Evolutionary conservation across 1,284 basidiomycete genomes (phyloP), one percentile per base, ranked within the genome.

Genomic region (Grifola frondosa): DNA sequence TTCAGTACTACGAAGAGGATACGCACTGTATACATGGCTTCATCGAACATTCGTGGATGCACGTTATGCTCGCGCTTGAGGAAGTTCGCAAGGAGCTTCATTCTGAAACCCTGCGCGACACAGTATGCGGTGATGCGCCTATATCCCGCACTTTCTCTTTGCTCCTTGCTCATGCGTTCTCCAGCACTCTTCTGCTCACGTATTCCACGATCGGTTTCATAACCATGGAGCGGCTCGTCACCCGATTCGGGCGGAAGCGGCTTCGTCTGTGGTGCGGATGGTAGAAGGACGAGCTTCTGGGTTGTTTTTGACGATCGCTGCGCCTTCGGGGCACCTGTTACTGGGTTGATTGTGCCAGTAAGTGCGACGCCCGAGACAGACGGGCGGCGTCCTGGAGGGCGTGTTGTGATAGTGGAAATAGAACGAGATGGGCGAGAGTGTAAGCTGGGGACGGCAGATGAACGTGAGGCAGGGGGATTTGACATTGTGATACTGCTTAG

Each of bases 31-130:
- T 95, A 97, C 50, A 93, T 70, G 3, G 93, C 94, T 65, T 97
- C 94, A 61, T 97, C 94, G 59, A 91, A 97, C 2, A 93, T 79
- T 43, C 94, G 75, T 0, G 94, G 92, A 1, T 78, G 75, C 9
- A 96, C 92, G 40, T 94, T 95, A 61, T 97, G 95, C 61, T 97
- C 95, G 40, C 94, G 74, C 64, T 94, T 94, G 61, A 97, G 63
- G 58, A 95, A 97, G 6, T 84, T 84, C 6, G 84, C 77, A 16
- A 94, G 67, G 1, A 88, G 67, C 62, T 91, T 92, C 77, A 90
- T 84, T 55, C 82, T 83, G 61, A 93, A 84, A 2, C 75, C 77
- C 51, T 93, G 88, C 3, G 90, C 89, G 6, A 95, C 77, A 50
- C 88, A 93, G 63, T 95, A 97, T 5, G 89, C 91, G 0, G 91